A percentile compares a stretch with the other conserved stretches of the same genome.
Evolutionary conservation across 2,329 filamentous ascomycete species (phyloP).

Genomic region (Aspergillus tubingensis): DNA sequence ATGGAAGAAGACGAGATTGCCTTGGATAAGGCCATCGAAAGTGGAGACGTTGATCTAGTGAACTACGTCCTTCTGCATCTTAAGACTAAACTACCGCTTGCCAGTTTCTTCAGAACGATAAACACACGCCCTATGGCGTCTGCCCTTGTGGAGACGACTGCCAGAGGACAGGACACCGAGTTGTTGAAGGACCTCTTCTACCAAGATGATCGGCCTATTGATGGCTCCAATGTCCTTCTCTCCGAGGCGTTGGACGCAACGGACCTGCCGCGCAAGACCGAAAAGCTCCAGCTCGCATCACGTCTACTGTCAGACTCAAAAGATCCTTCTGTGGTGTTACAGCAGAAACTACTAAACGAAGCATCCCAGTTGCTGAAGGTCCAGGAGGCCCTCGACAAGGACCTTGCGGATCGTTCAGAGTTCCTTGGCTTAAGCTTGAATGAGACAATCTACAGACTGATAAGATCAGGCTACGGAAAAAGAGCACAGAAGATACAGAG

Average conservation of each 20-base stretch:
- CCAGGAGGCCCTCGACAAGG: conserved; percentile 83
- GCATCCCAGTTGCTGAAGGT: conserved; percentile 76
- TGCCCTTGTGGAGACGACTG: conserved; percentile 83
- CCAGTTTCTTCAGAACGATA: conserved; percentile 89
- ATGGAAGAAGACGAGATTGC: conserved; percentile 97
- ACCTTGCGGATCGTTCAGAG: conserved; percentile 63
- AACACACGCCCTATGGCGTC: conserved; percentile 83
- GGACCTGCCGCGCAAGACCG: conserved; percentile 68
- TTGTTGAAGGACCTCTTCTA: conserved; percentile 96
- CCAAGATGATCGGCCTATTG: conserved; percentile 87
- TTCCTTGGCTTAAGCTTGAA: conserved; percentile 86
- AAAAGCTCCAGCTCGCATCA: conserved; percentile 84
- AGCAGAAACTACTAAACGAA: conserved; percentile 76
- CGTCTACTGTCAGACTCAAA: conserved; percentile 83
- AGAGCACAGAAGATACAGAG: conserved; percentile 83
- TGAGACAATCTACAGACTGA: conserved; percentile 86
- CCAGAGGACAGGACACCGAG: conserved; percentile 74
- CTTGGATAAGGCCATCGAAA: conserved; percentile 94
- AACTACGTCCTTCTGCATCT: conserved; percentile 84
- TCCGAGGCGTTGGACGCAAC: conserved; percentile 77
- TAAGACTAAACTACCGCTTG: conserved; percentile 85
- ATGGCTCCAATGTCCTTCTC: conserved; percentile 84
- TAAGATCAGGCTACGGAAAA: conserved; percentile 77
- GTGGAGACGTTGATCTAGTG: conserved; percentile 91
- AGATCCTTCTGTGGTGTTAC: conserved; percentile 66